Base-by-base conservation (phyloP, 306 rosid genomes). In the Heteromeles arbutifolia region DNA sequence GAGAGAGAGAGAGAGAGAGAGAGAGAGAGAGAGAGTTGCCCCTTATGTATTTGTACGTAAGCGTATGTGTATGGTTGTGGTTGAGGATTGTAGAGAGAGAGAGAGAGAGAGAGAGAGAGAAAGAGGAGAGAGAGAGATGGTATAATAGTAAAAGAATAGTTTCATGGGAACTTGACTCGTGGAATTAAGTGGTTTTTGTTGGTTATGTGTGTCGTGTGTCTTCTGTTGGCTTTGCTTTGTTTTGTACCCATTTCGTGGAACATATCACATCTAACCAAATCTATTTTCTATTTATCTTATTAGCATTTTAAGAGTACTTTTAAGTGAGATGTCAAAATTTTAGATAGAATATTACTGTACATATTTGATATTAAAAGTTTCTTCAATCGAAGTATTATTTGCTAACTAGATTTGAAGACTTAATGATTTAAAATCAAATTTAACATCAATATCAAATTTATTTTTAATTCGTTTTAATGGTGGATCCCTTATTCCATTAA, bases 261-360 rank as follows among this genome's bases (percentile, higher is more conserved):
- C 28, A n/a, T 0, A 57, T 21, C 14, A 18, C 19, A 52, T 52
- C 26, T 10, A 57, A 57, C 62, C 21, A 57, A 57, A 57, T 57
- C 62, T 57, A 57, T n/a, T 57, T n/a, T 56, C 14, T 2, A n/a
- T 56, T 57, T 56, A 56, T 56, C 26, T 32, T 32, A 5, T 32
- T 5, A 32, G 7, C 6, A 5, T 31, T 0, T 3, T 32, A 6
- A 29, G 31, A 29, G 8, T 0, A 32, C 7, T 37, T 34, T 7
- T 0, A 37, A 37, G 7, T 37, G 0, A 37, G 41, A 37, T 37
- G 41, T 34, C 2, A 34, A 34, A 34, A 34, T 6, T 0, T 6
- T 34, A 34, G 2, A 0, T 34, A 0, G 2, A 34, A 34, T 34
- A 0, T 34, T 1, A 34, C 9, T 1, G 39, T 34, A 1, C 8